Conservation (phyloP, 1,284 basidiomycete genomes). For the Trichosporon asahii region DNA sequence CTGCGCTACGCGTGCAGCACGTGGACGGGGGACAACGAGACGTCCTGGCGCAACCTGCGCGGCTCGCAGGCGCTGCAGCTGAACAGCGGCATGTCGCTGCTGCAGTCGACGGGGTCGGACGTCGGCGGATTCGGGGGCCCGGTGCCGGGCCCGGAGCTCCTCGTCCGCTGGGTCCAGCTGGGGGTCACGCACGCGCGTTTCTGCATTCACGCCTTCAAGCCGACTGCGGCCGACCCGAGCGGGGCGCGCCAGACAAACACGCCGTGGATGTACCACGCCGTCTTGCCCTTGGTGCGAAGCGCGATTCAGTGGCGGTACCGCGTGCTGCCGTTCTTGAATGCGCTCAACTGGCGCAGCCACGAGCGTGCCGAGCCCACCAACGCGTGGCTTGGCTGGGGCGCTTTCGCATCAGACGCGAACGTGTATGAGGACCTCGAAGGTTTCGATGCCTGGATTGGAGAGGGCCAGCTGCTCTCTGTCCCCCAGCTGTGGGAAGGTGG, state of each 20-base stretch:
- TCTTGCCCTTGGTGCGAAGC: slow-evolving; percentile 47
- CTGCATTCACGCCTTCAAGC: slow-evolving; percentile 54
- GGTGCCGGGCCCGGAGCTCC: slow-evolving; percentile 50
- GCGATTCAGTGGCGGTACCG: slow-evolving; percentile 54
- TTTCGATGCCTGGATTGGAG: slow-evolving; percentile 54
- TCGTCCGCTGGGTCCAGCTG: slow-evolving; percentile 53
- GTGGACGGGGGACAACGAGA: slow-evolving; percentile 53
- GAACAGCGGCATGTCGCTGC: slow-evolving; percentile 49
- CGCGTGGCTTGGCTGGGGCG: slow-evolving; percentile 50
- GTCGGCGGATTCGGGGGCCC: slow-evolving; percentile 54
- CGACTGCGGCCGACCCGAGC: slow-evolving; percentile 45
- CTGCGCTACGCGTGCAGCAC: slow-evolving; percentile 52
- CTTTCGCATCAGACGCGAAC: slow-evolving; percentile 49
- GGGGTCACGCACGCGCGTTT: slow-evolving; percentile 50
- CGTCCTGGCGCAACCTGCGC: slow-evolving; percentile 52
- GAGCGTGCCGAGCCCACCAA: slow-evolving; percentile 48
- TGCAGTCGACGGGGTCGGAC: slow-evolving; percentile 47
- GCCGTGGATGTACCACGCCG: slow-evolving; percentile 55
- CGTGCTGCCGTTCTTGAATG: slow-evolving; percentile 48
- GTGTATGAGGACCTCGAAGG: slow-evolving; percentile 51
- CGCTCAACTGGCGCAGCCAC: slow-evolving; percentile 53
- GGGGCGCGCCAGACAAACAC: slow-evolving; percentile 50
- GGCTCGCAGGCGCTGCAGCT: slow-evolving; percentile 48
- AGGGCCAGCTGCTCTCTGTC: slow-evolving; percentile 47
- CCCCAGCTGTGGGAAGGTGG: slow-evolving; percentile 49